These are phyloP conservation scores for Solanum aculeatissimum DNA, from an alignment of 305 asterid species.

Conservation along the genomic window DNA sequence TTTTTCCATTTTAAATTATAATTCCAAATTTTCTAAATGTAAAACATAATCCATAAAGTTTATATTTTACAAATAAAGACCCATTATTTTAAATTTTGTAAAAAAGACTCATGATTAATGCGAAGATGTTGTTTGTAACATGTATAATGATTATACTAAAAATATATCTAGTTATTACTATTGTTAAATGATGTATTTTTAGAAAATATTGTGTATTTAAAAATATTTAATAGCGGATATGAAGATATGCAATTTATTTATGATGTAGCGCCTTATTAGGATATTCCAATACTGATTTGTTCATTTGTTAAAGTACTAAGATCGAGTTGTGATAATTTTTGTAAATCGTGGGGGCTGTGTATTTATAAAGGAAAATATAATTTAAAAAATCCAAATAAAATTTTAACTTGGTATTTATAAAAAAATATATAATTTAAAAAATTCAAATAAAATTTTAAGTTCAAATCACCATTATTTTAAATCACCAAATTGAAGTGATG, in stretches of 20 bases:
- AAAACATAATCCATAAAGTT: no score
- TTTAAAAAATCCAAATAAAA: no score
- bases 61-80: background rate
- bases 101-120: background rate
- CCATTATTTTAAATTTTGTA: background rate
- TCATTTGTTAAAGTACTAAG: background rate
- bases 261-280: background rate
- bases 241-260: background rate
- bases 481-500: no score
- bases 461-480: background rate
- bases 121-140: background rate
- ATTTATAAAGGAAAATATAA: background rate
- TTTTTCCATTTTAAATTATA: no score
- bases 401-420: background rate
- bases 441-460: background rate
- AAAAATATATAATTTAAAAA: background rate
- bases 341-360: background rate
- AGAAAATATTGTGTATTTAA: background rate
- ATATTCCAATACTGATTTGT: background rate
- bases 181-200: background rate
- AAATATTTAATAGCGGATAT: background rate
- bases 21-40: no score
- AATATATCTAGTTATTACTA: background rate
- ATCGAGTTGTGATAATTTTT: background rate
- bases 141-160: background rate